phyloP scores from a whole-genome alignment of 1,139 yeast species.

The Spathaspora sp. region DNA sequence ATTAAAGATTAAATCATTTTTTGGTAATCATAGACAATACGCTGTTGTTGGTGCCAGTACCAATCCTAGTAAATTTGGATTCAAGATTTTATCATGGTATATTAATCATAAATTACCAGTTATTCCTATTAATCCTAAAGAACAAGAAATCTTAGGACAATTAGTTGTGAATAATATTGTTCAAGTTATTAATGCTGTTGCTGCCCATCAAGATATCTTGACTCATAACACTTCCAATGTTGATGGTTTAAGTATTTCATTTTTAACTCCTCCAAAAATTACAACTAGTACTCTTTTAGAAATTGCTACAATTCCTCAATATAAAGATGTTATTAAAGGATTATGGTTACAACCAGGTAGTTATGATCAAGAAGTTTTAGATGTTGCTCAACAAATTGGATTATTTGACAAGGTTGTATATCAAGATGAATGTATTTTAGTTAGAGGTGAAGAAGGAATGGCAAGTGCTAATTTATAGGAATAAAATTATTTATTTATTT shows the following conservation, averaged over 20 bases:
- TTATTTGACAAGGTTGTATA: constrained; percentile 48
- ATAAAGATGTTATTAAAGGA: constrained; percentile 44
- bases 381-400: constrained; percentile 37
- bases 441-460: constrained; percentile 63
- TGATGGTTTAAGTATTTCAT: constrained; percentile 56
- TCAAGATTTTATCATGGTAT: constrained; percentile 72
- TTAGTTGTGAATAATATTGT: constrained; percentile 38
- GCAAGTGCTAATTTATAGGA: constrained; percentile 26
- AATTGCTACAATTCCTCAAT: constrained; percentile 31
- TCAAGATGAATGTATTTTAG: constrained; percentile 68
- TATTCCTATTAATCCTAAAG: constrained; percentile 64
- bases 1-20: constrained; percentile 45
- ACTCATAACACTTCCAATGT: constrained; percentile 24
- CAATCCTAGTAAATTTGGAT: constrained; percentile 67
- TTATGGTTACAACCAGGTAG: constrained; percentile 88
- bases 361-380: constrained; percentile 55
- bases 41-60: constrained; percentile 76
- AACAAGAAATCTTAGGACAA: constrained; percentile 45
- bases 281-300: constrained; percentile 50
- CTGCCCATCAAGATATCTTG: constrained; percentile 23
- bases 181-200: constrained; percentile 29
- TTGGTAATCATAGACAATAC: constrained; percentile 52
- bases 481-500: background rate
- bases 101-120: constrained; percentile 55
- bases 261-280: constrained; percentile 72